Conservation (phyloP, 805 yeast genomes). For the Yamadazyma sp. region DNA sequence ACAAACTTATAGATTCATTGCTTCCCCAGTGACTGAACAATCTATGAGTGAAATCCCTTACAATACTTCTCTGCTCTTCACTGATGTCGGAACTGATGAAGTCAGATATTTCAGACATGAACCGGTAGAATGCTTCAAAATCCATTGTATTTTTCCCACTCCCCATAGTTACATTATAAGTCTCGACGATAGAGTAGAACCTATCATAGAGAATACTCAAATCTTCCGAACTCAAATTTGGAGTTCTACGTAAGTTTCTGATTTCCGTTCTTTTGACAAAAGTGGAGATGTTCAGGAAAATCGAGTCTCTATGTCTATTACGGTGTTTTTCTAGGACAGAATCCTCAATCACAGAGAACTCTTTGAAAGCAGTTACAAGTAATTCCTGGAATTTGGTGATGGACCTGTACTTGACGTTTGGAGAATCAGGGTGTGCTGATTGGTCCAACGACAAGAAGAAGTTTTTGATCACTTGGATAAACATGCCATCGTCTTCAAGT, state of each 20-base stretch:
- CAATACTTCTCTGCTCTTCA: conserved; percentile 16
- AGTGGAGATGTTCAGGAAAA: conserved; percentile 80
- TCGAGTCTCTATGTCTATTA: conserved; percentile 67
- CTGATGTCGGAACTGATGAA: conserved; percentile 49
- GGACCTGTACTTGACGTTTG: conserved; percentile 59
- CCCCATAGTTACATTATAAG: conserved; percentile 52
- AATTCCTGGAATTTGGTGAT: conserved; percentile 87
- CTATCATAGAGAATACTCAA: conserved; percentile 79
- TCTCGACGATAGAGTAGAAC: conserved; percentile 72
- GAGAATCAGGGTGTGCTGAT: conserved; percentile 71
- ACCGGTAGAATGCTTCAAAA: conserved; percentile 64
- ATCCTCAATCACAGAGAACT: conserved; percentile 79
- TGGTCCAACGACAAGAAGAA: conserved; percentile 78
- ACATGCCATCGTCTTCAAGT: conserved; percentile 89
- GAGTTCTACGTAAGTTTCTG: conserved; percentile 77
- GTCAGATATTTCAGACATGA: conserved; percentile 77
- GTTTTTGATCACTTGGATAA: conserved; percentile 79
- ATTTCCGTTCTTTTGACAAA: conserved; percentile 92
- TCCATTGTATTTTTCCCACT: conserved; percentile 68
- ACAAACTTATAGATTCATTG: conserved; percentile 51
- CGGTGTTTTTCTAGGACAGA: conserved; percentile 69
- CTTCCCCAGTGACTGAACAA: conserved; percentile 73
- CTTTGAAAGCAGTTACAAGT: conserved; percentile 88
- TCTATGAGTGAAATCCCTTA: conserved; percentile 43
- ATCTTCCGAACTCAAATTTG: conserved; percentile 55